Evolutionary conservation across 2,329 filamentous ascomycete genomes (phyloP).

Genomic region (Xylariales sp.): DNA sequence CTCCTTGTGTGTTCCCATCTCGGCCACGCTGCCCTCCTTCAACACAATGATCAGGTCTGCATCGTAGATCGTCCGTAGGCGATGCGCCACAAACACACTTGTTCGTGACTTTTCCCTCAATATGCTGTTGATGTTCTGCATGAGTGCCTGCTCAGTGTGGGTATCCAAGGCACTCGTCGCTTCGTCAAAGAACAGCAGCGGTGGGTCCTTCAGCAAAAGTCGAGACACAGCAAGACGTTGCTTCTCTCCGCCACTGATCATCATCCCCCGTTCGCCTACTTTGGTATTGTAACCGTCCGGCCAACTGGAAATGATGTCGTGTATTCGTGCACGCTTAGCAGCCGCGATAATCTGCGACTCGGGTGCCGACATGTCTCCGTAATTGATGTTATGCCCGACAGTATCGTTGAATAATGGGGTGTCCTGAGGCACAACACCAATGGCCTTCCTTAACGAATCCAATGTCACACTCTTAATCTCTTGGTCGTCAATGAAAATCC

Average conservation of each 20-base stretch:
- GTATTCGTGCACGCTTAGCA: slow-evolving; percentile 76
- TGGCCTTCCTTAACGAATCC: slow-evolving; percentile 76
- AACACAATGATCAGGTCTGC: slow-evolving; percentile 90
- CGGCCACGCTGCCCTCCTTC: slow-evolving; percentile 76
- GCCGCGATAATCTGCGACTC: slow-evolving; percentile 70
- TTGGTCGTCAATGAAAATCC: slow-evolving; percentile 88
- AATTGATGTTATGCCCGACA: slow-evolving; percentile 91
- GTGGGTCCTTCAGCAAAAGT: slow-evolving; percentile 82
- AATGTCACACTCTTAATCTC: slow-evolving; percentile 80
- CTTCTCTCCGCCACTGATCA: slow-evolving; percentile 95
- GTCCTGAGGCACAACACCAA: slow-evolving; percentile 95
- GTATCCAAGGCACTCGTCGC: slow-evolving; percentile 90
- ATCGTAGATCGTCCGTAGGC: slow-evolving; percentile 89
- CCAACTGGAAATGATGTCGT: slow-evolving; percentile 74
- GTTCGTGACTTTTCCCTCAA: slow-evolving; percentile 83
- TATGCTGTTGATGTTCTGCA: slow-evolving; percentile 90
- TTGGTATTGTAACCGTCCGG: slow-evolving; percentile 87
- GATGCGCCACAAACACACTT: slow-evolving; percentile 91
- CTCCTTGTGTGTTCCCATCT: slow-evolving; percentile 82
- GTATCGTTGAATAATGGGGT: slow-evolving; percentile 97
- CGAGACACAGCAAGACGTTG: slow-evolving; percentile 82
- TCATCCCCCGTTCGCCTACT: slow-evolving; percentile 90
- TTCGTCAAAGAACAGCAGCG: slow-evolving; percentile 90
- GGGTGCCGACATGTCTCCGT: slow-evolving; percentile 75
- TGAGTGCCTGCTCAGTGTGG: slow-evolving; percentile 84